These are phyloP conservation scores for Rhodotorula kratochvilovae DNA, from an alignment of 768 basidiomycete species.

Conservation along the genomic window DNA sequence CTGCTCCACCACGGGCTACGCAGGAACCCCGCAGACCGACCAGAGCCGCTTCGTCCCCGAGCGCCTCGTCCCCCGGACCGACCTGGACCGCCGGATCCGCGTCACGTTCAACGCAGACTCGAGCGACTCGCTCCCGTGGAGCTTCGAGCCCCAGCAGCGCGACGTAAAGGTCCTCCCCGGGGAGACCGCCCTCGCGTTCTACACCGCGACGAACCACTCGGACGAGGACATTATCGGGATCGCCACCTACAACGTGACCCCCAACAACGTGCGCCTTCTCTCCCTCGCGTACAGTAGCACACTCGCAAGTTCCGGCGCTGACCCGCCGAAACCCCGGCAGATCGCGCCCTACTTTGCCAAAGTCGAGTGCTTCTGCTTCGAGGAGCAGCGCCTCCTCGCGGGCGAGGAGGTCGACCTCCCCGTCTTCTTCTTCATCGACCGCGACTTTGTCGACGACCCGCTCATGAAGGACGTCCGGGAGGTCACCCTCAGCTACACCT, in stretches of 20 bases:
- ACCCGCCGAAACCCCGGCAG: conserved; percentile 56
- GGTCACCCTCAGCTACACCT: conserved; percentile 91
- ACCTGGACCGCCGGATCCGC: conserved; percentile 61
- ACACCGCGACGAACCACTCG: conserved; percentile 81
- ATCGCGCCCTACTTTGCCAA: conserved; percentile 98
- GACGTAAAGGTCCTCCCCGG: conserved; percentile 86
- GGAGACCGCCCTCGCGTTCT: conserved; percentile 93
- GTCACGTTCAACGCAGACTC: conserved; percentile 94
- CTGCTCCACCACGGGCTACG: conserved; percentile 95
- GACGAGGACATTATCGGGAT: conserved; percentile 90
- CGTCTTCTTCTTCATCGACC: conserved; percentile 96
- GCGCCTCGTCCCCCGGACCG: conserved; percentile 66
- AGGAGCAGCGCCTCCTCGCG: conserved; percentile 90
- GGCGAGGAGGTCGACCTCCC: conserved; percentile 98
- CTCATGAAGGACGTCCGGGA: conserved; percentile 79
- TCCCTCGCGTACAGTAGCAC: not conserved
- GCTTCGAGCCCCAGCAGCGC: conserved; percentile 83
- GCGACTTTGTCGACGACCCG: conserved; percentile 91
- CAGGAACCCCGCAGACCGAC: conserved; percentile 84
- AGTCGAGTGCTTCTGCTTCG: conserved; percentile 99
- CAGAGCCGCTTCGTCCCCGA: conserved; percentile 61
- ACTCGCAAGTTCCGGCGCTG: not conserved
- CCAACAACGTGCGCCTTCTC: conserved; percentile 68
- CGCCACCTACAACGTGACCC: conserved; percentile 97
- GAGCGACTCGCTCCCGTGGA: conserved; percentile 85